A percentile compares a stretch with the other conserved stretches of the same genome.
Conservation (phyloP, 306 rosid genomes). For the Vachellia collinsii region DNA sequence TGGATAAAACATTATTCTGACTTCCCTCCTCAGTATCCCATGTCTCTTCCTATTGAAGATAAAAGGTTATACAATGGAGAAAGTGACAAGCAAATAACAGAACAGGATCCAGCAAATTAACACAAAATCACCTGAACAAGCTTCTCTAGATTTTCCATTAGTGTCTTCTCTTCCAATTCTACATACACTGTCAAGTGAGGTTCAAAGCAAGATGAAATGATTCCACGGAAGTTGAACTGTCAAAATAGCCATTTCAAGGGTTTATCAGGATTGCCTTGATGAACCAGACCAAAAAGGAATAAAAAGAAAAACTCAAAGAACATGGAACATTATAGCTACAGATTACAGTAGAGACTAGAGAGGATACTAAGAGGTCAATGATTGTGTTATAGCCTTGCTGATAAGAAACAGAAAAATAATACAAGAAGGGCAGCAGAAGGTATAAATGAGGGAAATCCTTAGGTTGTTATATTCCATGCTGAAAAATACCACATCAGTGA, state of each 20-base stretch:
- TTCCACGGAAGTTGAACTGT: conserved; percentile 99
- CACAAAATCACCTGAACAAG: conserved; percentile 85
- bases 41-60: conserved; percentile 77
- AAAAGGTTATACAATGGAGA: conserved; percentile 28
- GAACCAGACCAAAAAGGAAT: conserved; percentile 26
- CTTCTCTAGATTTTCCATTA: conserved; percentile 94
- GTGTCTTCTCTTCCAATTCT: conserved; percentile 96
- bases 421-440: not conserved
- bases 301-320: conserved; percentile 27
- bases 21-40: conserved; percentile 99
- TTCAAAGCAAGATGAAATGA: conserved; percentile 97
- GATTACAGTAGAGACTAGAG: conserved; percentile 19
- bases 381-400: not conserved
- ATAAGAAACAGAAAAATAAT: not conserved
- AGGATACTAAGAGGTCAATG: conserved; percentile 17
- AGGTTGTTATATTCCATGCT: not conserved
- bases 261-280: conserved; percentile 40
- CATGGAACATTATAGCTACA: conserved; percentile 28
- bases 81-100: conserved; percentile 30
- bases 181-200: conserved; percentile 90
- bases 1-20: conserved; percentile 90
- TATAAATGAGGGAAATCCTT: not conserved
- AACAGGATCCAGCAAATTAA: conserved; percentile 20
- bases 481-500: not conserved
- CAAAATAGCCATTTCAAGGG: conserved; percentile 48